phyloP scores from a whole-genome alignment of 768 basidiomycete genomes.

The Pleurotus cornucopiae region DNA sequence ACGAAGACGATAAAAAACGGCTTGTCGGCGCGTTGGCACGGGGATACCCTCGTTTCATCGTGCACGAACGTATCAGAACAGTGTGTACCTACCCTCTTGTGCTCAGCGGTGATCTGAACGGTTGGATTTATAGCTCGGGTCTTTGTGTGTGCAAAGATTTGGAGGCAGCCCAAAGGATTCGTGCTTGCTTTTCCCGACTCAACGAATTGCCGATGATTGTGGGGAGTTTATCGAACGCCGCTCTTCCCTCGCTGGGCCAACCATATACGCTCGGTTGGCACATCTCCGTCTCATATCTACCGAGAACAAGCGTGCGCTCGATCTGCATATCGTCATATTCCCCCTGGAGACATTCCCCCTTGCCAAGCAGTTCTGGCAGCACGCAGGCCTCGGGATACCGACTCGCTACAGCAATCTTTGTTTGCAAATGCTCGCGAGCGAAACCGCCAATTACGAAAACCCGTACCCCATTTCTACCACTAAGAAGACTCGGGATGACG shows the following conservation, averaged over 20 bases:
- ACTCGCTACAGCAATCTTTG: conserved; percentile 84
- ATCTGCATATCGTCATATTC: conserved; percentile 83
- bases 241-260: conserved; percentile 35
- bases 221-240: conserved; percentile 64
- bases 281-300: conserved; percentile 66
- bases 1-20: conserved; percentile 84
- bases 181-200: conserved; percentile 78
- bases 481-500: background rate
- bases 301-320: conserved; percentile 26
- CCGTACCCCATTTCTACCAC: conserved; percentile 2
- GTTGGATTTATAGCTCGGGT: conserved; percentile 56
- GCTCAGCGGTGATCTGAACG: too few species aligned
- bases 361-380: conserved; percentile 96
- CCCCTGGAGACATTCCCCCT: conserved; percentile 51
- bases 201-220: conserved; percentile 68
- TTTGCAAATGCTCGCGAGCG: conserved; percentile 62
- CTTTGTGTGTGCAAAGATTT: conserved; percentile 76
- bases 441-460: conserved; percentile 24
- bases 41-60: conserved; percentile 95
- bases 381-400: conserved; percentile 86
- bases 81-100: conserved; percentile 36
- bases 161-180: conserved; percentile 56
- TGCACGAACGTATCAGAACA: conserved; percentile 80
- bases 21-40: conserved; percentile 77
- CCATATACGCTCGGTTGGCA: conserved; percentile 51